Evolutionary conservation across 202 grass and related monocot genomes (phyloP), one percentile per base, ranked within the genome.

Genomic region (Zoysia matrella): DNA sequence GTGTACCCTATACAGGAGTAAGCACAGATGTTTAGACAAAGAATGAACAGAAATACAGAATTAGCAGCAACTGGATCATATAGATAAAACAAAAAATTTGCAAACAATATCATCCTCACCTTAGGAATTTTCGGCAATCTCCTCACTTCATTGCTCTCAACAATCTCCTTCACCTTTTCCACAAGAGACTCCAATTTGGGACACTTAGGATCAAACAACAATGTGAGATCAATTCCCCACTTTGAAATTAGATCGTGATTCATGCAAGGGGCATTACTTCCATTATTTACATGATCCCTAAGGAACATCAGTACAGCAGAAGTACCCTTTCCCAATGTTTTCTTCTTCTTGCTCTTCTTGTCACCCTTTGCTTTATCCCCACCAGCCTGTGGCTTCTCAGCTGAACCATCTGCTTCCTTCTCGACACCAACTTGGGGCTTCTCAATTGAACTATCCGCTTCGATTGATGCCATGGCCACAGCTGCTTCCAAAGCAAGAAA

Each of bases 91-190:
- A 85, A 4, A 67, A 14, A 8, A 0, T 80, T 2, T 49, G 53
- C 49, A 47, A 69, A 81, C 3, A 81, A 48, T 58, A 76, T 15
- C 42, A 53, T 83, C 65, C 81, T 90, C 73, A 98, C 96, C 92
- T 98, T 98, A 5, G 96, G 90, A 88, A 98, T 98, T 88, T 98
- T 98, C 49, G 96, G 96, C 81, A 98, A 90, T 85, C 92, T 93
- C 63, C 96, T 93, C 14, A 91, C 89, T 90, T 98, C 96, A 87
- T 98, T 98, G 69, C 88, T 98, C 89, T 98, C 96, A 39, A 98
- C 92, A 84, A 98, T 90, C 75, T 95, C 92, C 82, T 95, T 95
- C 51, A 98, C 63, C 74, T 93, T 98, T 47, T 82, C 69, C 56
- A 93, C 82, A 71, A 95, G 88, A 30, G 51, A 63, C 73, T 85